Evolutionary conservation across 441 rosid species (phyloP).

Genomic region (Euphorbia celastroides): DNA sequence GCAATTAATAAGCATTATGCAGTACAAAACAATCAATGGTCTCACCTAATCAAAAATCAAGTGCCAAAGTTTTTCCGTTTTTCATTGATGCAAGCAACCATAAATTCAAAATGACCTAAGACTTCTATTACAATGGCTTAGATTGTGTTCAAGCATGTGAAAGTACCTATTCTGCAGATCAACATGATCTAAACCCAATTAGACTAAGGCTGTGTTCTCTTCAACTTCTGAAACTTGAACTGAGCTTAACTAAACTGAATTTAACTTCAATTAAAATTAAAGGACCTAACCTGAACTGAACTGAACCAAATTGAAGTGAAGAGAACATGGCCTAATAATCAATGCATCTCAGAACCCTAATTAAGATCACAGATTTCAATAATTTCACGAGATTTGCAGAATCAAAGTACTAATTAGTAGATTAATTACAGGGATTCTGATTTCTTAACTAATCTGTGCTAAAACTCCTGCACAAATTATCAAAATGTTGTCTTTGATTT

Average conservation of each 20-base stretch:
- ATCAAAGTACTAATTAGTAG: too few species aligned
- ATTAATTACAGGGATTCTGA: too few species aligned
- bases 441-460: too few species aligned
- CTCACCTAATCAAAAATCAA: background rate
- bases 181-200: background rate
- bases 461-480: too few species aligned
- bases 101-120: background rate
- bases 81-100: background rate
- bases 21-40: background rate
- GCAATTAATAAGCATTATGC: constrained; percentile 21
- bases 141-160: constrained; percentile 9
- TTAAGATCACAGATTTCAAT: background rate
- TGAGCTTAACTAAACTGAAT: too few species aligned
- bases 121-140: background rate
- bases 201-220: too few species aligned
- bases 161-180: background rate
- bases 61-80: background rate
- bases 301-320: too few species aligned
- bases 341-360: background rate
- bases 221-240: too few species aligned
- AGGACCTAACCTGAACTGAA: too few species aligned
- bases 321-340: background rate
- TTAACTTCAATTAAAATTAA: too few species aligned
- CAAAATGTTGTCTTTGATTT: too few species aligned
- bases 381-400: too few species aligned